Conservation (phyloP, 805 yeast genomes). For the Maudiozyma saulgeensis region DNA sequence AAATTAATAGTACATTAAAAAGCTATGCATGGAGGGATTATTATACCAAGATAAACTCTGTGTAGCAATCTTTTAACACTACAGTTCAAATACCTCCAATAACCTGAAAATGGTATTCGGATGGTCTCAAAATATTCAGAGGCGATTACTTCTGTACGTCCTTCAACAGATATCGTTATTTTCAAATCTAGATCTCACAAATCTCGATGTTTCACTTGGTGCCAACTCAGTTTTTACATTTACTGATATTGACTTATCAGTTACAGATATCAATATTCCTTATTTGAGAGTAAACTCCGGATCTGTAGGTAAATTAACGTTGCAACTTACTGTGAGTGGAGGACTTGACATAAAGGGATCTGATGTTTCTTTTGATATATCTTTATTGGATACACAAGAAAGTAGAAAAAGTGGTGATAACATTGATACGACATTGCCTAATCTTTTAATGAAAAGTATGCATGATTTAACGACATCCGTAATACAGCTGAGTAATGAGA, state of each 20-base stretch:
- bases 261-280: slow-evolving; percentile 59
- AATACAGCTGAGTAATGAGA: slow-evolving; percentile 19
- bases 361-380: slow-evolving; percentile 38
- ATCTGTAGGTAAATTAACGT: slow-evolving; percentile 40
- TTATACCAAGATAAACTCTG: background rate
- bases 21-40: background rate
- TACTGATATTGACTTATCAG: slow-evolving; percentile 59
- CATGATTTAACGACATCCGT: slow-evolving; percentile 57
- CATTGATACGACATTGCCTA: slow-evolving; percentile 21
- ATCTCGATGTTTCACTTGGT: slow-evolving; percentile 71
- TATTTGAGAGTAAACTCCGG: slow-evolving; percentile 58
- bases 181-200: slow-evolving; percentile 72
- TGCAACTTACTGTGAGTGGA: slow-evolving; percentile 56
- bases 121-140: slow-evolving; percentile 81
- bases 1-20: too few species aligned
- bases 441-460: slow-evolving; percentile 61
- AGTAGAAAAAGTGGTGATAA: slow-evolving; percentile 24
- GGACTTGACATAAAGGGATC: slow-evolving; percentile 56
- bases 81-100: background rate
- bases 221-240: slow-evolving; percentile 41
- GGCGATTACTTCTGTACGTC: slow-evolving; percentile 68
- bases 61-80: background rate
- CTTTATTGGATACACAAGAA: slow-evolving; percentile 4
- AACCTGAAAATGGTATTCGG: slow-evolving; percentile 32
- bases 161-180: slow-evolving; percentile 74